Evolutionary conservation across 495 filamentous ascomycete genomes (phyloP).

Genomic region (Penicillium verhagenii): DNA sequence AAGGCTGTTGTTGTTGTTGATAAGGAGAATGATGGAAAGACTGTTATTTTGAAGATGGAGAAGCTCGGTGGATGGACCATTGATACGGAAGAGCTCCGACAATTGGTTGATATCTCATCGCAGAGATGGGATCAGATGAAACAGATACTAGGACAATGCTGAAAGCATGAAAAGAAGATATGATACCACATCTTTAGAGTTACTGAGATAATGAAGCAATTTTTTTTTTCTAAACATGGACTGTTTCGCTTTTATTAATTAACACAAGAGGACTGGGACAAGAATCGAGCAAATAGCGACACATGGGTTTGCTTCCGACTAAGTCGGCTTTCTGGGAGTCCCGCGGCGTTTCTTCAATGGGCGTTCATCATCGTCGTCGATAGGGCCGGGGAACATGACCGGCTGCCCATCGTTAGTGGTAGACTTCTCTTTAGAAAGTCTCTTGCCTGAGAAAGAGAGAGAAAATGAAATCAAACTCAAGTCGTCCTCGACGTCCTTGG

Average conservation of each 20-base stretch:
- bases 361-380: constrained; percentile 31
- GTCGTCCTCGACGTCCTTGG: constrained; percentile 10
- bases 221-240: background rate
- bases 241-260: too few species aligned
- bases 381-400: constrained; percentile 20
- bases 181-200: constrained; percentile 31
- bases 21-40: constrained; percentile 50
- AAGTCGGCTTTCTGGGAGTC: constrained; percentile 21
- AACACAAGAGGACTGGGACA: too few species aligned
- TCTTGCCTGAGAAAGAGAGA: constrained; percentile 32
- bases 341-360: constrained; percentile 38
- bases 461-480: constrained; percentile 37
- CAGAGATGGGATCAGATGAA: constrained; percentile 57
- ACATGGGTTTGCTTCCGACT: too few species aligned
- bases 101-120: constrained; percentile 51
- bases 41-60: constrained; percentile 65
- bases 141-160: constrained; percentile 41
- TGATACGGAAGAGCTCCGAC: constrained; percentile 53
- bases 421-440: background rate
- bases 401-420: constrained; percentile 11
- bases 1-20: constrained; percentile 71
- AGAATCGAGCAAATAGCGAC: background rate
- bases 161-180: constrained; percentile 24
- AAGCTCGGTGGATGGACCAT: constrained; percentile 76
- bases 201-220: background rate